These are phyloP conservation scores for Fusarium sp. DNA, from an alignment of 2,329 filamentous ascomycete genomes.

Conservation along the genomic window DNA sequence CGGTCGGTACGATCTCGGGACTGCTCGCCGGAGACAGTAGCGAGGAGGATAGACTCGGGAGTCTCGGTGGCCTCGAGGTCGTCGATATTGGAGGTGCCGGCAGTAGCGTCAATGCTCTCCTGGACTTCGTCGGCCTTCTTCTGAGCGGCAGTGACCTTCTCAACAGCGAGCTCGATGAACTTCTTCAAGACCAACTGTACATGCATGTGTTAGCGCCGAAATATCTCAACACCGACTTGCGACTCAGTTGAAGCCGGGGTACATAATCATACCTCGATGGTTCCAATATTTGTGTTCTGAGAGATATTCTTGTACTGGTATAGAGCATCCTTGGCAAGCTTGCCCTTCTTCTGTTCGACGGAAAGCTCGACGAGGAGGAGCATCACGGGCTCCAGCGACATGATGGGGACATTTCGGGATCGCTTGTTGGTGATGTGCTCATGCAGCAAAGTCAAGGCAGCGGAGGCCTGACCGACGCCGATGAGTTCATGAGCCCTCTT, in stretches of 20 bases:
- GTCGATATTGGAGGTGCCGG: conserved; percentile 77
- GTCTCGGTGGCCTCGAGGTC: conserved; percentile 98
- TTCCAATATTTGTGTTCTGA: conserved; percentile 98
- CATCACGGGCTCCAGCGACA: conserved; percentile 97
- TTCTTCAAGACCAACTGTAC: conserved; percentile 87
- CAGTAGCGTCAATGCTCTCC: conserved; percentile 80
- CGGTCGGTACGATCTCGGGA: conserved; percentile 97
- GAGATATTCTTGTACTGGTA: conserved; percentile 99
- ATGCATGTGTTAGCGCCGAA: conserved; percentile 33
- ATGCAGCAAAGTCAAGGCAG: conserved; percentile 93
- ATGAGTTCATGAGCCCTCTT: conserved; percentile 99
- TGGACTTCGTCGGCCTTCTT: conserved; percentile 96
- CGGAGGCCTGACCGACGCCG: conserved; percentile 91
- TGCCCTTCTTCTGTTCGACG: conserved; percentile 97
- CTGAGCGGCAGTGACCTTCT: conserved; percentile 96
- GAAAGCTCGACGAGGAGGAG: conserved; percentile 95
- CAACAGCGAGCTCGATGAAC: conserved; percentile 96
- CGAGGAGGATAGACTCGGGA: conserved; percentile 96
- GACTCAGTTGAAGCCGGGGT: not conserved
- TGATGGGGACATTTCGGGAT: conserved; percentile 96
- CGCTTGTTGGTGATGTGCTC: conserved; percentile 99
- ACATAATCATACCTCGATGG: conserved; percentile 79
- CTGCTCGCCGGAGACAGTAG: conserved; percentile 97
- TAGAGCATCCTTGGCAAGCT: conserved; percentile 96
- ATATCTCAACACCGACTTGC: conserved; percentile 15